Evolutionary conservation across 768 basidiomycete species (phyloP).

Genomic region (Xerocomellus chrysenteron): DNA sequence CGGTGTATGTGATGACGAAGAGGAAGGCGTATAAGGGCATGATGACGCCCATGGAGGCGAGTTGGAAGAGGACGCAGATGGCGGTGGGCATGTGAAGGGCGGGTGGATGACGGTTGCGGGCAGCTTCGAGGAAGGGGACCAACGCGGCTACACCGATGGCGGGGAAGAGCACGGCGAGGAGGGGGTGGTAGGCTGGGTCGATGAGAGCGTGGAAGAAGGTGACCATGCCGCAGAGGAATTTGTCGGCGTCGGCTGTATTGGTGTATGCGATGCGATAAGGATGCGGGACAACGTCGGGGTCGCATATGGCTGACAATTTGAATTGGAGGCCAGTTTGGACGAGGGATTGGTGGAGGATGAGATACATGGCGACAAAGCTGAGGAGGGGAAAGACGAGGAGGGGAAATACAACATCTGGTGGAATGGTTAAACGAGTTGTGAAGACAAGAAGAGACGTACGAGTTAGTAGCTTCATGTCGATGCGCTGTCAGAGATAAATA

Average conservation of each 20-base stretch:
- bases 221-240: constrained; percentile 43
- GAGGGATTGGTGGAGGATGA: constrained; percentile 16
- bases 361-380: constrained; percentile 3
- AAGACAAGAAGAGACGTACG: background rate
- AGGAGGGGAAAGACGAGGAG: constrained; percentile 21
- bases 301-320: constrained; percentile 36
- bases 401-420: constrained; percentile 17
- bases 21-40: constrained; percentile 49
- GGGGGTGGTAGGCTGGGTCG: constrained; percentile 13
- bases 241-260: constrained; percentile 36
- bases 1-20: constrained; percentile 41
- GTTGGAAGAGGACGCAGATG: constrained; percentile 43
- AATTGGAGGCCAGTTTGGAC: constrained; percentile 7
- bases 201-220: constrained; percentile 43
- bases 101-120: constrained; percentile 35
- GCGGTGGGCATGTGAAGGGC: constrained; percentile 42
- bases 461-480: constrained; percentile 4
- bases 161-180: constrained; percentile 16
- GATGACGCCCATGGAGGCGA: constrained; percentile 41
- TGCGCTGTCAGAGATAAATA: too few species aligned
- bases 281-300: constrained; percentile 1
- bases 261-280: constrained; percentile 44
- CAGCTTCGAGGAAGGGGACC: constrained; percentile 47
- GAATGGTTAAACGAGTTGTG: background rate
- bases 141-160: constrained; percentile 25